Conservation (phyloP, 768 basidiomycete genomes). For the Calocybe cyanea region DNA sequence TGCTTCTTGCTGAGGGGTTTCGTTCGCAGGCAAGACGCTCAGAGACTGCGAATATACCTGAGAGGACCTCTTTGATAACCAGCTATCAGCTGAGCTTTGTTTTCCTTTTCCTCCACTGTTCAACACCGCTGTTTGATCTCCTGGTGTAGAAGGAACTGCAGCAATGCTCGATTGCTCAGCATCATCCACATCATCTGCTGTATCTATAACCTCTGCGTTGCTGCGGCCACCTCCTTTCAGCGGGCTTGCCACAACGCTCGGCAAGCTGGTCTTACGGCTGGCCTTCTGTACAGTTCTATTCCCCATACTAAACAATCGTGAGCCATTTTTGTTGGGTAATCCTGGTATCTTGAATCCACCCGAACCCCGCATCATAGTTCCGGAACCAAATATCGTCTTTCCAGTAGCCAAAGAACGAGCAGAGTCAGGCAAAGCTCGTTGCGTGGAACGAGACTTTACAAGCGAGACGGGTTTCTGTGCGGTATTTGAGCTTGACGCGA, state of each 20-base stretch:
- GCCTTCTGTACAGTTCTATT: constrained; percentile 30
- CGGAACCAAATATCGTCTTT: constrained; percentile 11
- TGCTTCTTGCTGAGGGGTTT: constrained; percentile 15
- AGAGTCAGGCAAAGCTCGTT: constrained; percentile 7
- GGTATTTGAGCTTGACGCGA: not conserved
- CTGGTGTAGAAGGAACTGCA: too few relatives aligned
- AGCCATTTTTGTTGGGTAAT: constrained; percentile 5
- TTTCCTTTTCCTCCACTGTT: constrained; percentile 31
- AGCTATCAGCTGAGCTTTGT: constrained; percentile 18
- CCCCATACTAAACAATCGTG: constrained; percentile 19
- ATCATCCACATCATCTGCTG: constrained; percentile 11
- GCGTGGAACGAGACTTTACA: constrained; percentile 4
- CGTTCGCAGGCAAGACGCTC: constrained; percentile 41
- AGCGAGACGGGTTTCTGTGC: not conserved
- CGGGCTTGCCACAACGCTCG: constrained; percentile 46
- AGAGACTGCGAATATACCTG: constrained; percentile 61
- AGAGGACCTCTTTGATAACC: constrained; percentile 48
- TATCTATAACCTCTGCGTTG: constrained; percentile 15
- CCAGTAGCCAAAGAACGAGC: constrained; percentile 9
- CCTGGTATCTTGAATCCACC: constrained; percentile 10
- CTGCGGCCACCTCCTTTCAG: constrained; percentile 34
- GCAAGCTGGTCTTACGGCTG: constrained; percentile 45
- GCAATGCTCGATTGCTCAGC: not conserved
- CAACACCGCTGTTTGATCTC: not conserved
- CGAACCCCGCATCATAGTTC: constrained; percentile 15